Base-by-base conservation (phyloP, 768 basidiomycete species). In the Pulveroboletus sp. region DNA sequence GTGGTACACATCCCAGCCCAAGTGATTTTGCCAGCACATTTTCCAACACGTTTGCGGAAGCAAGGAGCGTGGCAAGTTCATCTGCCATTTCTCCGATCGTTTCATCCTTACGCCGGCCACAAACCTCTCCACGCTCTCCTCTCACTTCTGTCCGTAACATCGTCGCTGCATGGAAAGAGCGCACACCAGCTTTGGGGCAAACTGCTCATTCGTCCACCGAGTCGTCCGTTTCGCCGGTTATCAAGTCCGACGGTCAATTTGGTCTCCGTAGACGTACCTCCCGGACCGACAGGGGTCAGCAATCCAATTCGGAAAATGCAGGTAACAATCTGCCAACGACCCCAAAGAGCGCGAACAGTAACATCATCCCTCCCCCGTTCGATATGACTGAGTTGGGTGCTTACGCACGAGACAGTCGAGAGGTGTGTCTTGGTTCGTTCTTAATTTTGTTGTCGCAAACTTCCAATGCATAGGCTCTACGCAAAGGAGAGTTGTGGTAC, bases 401-500 rank as follows among this genome's bases (percentile, higher is more conserved):
- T 29, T 74, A 72, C 38, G 59, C 69, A 14, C 66, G 71, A 43
- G 66, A 66, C 7, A 71, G 66, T 46, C 69, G 72, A 41, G 77
- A 80, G 65, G 78, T 79, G 49, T 57, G 74, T 6, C 2, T 11
- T 36, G 10, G 16, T 10, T 1, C 5, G 14, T 38, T 11, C 17
- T 49, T 33, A 6, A 4, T 42, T 41, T 45, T 6, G 20, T 52
- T 16, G 1, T 25, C 27, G 19, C 57, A 64, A 27, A 68, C 31
- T 27, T 14, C 17, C 1, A 21, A 19, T 29, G 20, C 37, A n/a
- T 61, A 95, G 94, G 92, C 93, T 5, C 72, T 90, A 12, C 85
- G 90, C 49, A 87, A 90, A 34, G 94, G 94, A 13, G 72, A 84
- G 13, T 69, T 97, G 1, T 95, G 90, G 86, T 97, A 93, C 62